Conservation (phyloP, 257 asterid species). For the Sherardia arvensis region DNA sequence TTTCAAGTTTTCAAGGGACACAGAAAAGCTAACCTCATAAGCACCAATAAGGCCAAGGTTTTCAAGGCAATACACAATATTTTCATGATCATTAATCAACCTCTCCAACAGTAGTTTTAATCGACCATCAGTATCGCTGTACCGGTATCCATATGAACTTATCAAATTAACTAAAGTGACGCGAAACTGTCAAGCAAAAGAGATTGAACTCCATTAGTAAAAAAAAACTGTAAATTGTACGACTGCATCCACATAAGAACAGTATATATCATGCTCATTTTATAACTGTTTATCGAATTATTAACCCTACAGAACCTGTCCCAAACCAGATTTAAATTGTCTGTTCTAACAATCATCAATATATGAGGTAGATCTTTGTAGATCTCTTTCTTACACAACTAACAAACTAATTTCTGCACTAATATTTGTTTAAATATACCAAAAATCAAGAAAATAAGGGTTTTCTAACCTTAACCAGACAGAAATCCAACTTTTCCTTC, state of each 20-base stretch:
- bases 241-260: too few relatives aligned
- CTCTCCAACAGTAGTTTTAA: constrained; percentile 35
- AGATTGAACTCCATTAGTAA: constrained; percentile 5
- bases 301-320: background rate
- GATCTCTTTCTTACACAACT: too few relatives aligned
- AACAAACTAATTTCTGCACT: too few relatives aligned
- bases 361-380: too few relatives aligned
- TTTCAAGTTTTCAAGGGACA: background rate
- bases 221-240: background rate
- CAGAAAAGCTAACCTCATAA: constrained; percentile 45
- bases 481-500: constrained; percentile 38
- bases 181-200: constrained; percentile 39
- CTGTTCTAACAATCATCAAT: background rate
- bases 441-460: background rate
- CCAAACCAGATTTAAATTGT: background rate
- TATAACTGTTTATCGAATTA: background rate
- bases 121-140: constrained; percentile 23
- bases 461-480: constrained; percentile 46
- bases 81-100: constrained; percentile 35
- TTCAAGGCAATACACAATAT: constrained; percentile 57
- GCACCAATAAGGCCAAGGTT: constrained; percentile 78
- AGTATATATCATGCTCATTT: background rate
- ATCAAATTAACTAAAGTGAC: constrained; percentile 37
- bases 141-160: constrained; percentile 21
- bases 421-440: background rate